Evolutionary conservation across 192 early-diverging fungal genomes (phyloP).

Genomic region (Coemansia furcata): DNA sequence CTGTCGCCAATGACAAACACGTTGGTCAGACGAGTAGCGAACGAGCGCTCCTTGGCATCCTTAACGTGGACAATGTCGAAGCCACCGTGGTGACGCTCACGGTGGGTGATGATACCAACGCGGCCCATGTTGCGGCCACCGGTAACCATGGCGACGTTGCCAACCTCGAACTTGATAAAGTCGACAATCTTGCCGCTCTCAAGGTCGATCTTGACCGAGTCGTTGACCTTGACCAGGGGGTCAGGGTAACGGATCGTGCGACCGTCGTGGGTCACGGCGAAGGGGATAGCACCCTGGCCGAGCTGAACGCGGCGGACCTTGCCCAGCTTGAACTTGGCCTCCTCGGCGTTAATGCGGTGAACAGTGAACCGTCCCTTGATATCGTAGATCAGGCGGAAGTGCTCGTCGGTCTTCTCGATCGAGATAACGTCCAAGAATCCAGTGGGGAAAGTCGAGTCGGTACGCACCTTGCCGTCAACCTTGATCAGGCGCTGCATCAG

Average conservation of each 20-base stretch:
- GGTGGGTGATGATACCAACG: constrained; percentile 94
- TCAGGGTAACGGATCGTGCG: constrained; percentile 99
- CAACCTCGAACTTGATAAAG: constrained; percentile 96
- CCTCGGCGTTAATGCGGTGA: constrained; percentile 97
- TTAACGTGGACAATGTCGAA: constrained; percentile 99
- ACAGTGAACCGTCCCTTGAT: constrained; percentile 99
- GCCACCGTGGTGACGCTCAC: constrained; percentile 95
- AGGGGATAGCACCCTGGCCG: constrained; percentile 95
- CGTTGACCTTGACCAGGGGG: constrained; percentile 98
- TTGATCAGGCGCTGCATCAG: constrained; percentile 99
- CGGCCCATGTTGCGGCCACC: constrained; percentile 99
- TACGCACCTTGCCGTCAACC: constrained; percentile 98
- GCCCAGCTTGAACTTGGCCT: constrained; percentile 99
- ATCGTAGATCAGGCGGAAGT: constrained; percentile 99
- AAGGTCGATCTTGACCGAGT: constrained; percentile 96
- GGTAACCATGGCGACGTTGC: constrained; percentile 95
- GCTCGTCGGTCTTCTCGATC: constrained; percentile 84
- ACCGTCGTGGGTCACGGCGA: constrained; percentile 97
- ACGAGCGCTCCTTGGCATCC: constrained; percentile 91
- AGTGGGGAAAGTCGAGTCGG: constrained; percentile 93
- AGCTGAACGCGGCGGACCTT: constrained; percentile 97
- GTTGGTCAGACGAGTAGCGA: constrained; percentile 97
- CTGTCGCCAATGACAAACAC: constrained; percentile 82
- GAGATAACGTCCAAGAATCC: constrained; percentile 87
- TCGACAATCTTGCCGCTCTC: constrained; percentile 90